Base-by-base conservation (phyloP, 2,329 filamentous ascomycete species). In the Corinectria fuckeliana region DNA sequence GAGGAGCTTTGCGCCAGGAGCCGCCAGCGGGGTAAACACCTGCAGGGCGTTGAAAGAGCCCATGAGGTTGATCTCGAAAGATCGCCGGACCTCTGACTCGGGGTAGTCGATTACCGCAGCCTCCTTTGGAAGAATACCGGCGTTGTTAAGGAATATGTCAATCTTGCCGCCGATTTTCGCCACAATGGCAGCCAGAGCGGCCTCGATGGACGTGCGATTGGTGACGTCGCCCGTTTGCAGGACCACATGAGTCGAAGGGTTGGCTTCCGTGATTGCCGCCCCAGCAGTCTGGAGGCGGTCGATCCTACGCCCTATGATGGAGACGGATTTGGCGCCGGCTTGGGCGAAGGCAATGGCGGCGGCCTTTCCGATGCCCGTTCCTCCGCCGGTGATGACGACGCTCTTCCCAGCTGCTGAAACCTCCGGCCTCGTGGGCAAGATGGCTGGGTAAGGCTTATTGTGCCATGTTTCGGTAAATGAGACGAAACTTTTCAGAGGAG, bases 321-420 rank as follows among this genome's bases (percentile, higher is more conserved):
- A 68, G 10, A 82, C 66, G 0, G 70, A 71, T 2, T 65, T 47
- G 2, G 78, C 76, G 0, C 73, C 73, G 0, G 81, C 82, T 6
- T 68, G 62, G 2, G 76, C n/a, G n/a, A n/a, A n/a, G n/a, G n/a
- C n/a, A n/a, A n/a, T n/a, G n/a, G n/a, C n/a, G n/a, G n/a, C n/a
- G n/a, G n/a, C n/a, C 59, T 85, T 83, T 1, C 88, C 88, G 23
- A 91, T 85, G 11, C 88, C 87, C 0, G 81, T 82, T 1, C 83
- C 83, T 4, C 83, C 87, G 38, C 88, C 88, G 1, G 87, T 89
- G 67, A 91, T 86, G 13, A 91, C 77, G 5, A 88, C 82, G 9
- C 81, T 85, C 25, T 73, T 71, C 3, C 74, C 75, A 3, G 61
- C 66, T 2, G 71, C 72, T 0, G 72, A 75, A 4, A 78, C 68